phyloP scores from a whole-genome alignment of 345 rosid genomes.

The Hypericum perforatum region DNA sequence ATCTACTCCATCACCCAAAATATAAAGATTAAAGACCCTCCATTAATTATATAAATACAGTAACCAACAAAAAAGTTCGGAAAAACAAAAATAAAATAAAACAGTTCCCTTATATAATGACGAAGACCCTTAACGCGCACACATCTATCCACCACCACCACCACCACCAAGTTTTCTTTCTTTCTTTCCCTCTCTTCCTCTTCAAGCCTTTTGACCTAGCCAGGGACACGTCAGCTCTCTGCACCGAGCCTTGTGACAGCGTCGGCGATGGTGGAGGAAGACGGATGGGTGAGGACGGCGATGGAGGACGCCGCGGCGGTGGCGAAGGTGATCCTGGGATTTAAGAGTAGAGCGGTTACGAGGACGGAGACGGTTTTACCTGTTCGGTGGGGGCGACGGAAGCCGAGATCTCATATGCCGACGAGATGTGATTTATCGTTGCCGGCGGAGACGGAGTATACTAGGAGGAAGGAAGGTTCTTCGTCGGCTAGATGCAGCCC shows the following conservation, averaged over 20 bases:
- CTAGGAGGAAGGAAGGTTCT: slow-evolving; percentile 14
- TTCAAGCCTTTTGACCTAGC: background rate
- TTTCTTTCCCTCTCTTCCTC: too few species aligned
- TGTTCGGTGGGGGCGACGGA: background rate
- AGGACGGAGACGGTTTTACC: slow-evolving; percentile 16
- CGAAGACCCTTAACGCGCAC: too few species aligned
- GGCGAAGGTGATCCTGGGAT: slow-evolving; percentile 50
- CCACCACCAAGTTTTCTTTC: too few species aligned
- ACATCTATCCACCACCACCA: too few species aligned
- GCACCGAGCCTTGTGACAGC: background rate
- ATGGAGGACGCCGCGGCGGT: slow-evolving; percentile 57
- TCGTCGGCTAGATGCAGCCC: slow-evolving; percentile 26
- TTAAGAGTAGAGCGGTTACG: slow-evolving; percentile 23
- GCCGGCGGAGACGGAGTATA: slow-evolving; percentile 1
- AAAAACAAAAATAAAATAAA: too few species aligned
- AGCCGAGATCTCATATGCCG: slow-evolving; percentile 9
- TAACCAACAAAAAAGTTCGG: too few species aligned
- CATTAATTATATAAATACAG: too few species aligned
- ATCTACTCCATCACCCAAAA: too few species aligned
- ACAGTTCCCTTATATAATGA: too few species aligned
- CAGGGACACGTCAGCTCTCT: background rate
- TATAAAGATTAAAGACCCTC: too few species aligned
- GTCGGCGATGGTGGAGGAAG: slow-evolving; percentile 26
- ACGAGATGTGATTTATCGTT: slow-evolving; percentile 16
- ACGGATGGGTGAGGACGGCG: slow-evolving; percentile 69